These are phyloP conservation scores for Cystoderma amianthinum DNA, from an alignment of 768 basidiomycete genomes.

Conservation along the genomic window DNA sequence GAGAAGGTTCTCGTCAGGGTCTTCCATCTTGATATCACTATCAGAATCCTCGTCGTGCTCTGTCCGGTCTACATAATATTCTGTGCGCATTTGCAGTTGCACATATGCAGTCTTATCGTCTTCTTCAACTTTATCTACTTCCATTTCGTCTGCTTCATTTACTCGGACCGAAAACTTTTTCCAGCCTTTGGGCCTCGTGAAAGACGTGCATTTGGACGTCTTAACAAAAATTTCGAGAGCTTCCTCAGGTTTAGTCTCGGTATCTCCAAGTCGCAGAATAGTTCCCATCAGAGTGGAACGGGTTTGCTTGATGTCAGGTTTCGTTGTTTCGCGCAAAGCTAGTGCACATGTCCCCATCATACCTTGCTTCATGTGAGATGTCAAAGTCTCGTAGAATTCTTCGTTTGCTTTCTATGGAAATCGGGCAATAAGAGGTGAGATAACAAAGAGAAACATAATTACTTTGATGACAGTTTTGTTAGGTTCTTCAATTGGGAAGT, in stretches of 20 bases:
- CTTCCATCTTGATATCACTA: conserved; percentile 33
- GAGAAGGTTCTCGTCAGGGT: conserved; percentile 20
- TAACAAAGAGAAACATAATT: conserved; percentile 1
- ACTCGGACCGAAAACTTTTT: conserved; percentile 62
- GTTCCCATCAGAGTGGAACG: conserved; percentile 64
- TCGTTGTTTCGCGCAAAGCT: conserved; percentile 53
- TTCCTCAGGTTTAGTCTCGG: conserved; percentile 56
- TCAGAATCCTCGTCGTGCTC: conserved; percentile 23
- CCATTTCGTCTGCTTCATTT: conserved; percentile 23
- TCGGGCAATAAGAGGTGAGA: conserved; percentile 1
- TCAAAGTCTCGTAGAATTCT: conserved; percentile 52
- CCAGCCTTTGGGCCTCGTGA: conserved; percentile 64
- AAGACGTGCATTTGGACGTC: conserved; percentile 73
- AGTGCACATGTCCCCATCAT: conserved; percentile 57
- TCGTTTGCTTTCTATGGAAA: conserved; percentile 65
- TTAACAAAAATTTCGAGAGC: conserved; percentile 71
- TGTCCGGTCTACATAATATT: conserved; percentile 49
- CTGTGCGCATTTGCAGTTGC: conserved; percentile 39
- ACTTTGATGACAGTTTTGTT: conserved; percentile 75
- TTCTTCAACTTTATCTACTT: conserved; percentile 26
- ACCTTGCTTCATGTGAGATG: conserved; percentile 34
- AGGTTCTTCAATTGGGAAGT: conserved; percentile 53
- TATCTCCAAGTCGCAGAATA: conserved; percentile 74
- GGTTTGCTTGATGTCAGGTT: conserved; percentile 58
- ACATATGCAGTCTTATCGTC: conserved; percentile 27